These are phyloP conservation scores for Shiraia sp. DNA, from an alignment of 2,329 filamentous ascomycete species.

Conservation along the genomic window DNA sequence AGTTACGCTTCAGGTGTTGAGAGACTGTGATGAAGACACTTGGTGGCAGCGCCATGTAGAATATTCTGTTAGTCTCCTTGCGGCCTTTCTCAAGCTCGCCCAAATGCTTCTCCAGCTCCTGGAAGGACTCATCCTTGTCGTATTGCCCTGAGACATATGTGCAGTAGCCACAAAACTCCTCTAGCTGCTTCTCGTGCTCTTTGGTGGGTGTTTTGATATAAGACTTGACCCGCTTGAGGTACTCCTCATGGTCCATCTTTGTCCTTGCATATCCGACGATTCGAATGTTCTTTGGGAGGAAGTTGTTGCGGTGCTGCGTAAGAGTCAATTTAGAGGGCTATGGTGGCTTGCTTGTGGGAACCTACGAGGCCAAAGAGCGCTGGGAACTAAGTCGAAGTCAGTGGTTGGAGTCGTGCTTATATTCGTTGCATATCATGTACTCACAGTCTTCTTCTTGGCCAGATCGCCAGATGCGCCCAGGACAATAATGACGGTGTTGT, in stretches of 20 bases:
- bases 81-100: constrained; percentile 81
- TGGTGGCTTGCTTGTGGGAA: constrained; percentile 32
- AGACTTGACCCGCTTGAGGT: constrained; percentile 89
- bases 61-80: constrained; percentile 85
- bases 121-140: constrained; percentile 93
- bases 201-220: constrained; percentile 99
- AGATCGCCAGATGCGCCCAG: constrained; percentile 96
- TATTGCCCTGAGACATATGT: constrained; percentile 97
- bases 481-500: constrained; percentile 96
- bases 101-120: constrained; percentile 81
- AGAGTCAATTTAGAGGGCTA: constrained; percentile 19
- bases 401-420: constrained; percentile 11
- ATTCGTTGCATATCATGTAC: constrained; percentile 33
- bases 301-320: constrained; percentile 92
- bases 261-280: constrained; percentile 99
- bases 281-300: constrained; percentile 92
- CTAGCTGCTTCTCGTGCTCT: constrained; percentile 92
- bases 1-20: constrained; percentile 95
- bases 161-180: constrained; percentile 86
- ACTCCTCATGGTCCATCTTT: constrained; percentile 98
- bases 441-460: constrained; percentile 99
- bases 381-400: constrained; percentile 70
- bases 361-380: constrained; percentile 96
- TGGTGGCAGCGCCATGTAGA: constrained; percentile 98
- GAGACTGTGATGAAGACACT: constrained; percentile 98